Conservation (phyloP, 192 early-diverging fungal species). For the Coemansia sp. region DNA sequence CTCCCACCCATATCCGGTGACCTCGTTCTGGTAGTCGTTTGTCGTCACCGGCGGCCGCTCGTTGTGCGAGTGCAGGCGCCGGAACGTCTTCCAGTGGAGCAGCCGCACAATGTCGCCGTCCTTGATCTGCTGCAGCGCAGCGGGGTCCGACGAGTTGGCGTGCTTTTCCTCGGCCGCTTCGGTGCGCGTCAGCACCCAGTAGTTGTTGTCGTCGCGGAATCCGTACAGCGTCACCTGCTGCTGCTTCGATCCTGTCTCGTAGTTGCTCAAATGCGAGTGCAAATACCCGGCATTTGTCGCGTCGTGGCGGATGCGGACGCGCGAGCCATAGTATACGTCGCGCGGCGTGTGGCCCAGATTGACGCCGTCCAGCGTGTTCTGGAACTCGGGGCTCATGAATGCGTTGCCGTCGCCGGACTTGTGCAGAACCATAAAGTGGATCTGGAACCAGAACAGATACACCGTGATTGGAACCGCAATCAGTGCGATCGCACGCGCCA, state of each 20-base stretch:
- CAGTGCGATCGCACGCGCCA: slow-evolving; percentile 78
- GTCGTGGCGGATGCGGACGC: slow-evolving; percentile 52
- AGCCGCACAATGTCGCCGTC: slow-evolving; percentile 80
- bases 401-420: slow-evolving; percentile 87
- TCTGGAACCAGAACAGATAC: slow-evolving; percentile 84
- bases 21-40: slow-evolving; percentile 75
- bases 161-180: slow-evolving; percentile 25
- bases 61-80: slow-evolving; percentile 76
- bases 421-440: slow-evolving; percentile 85
- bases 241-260: slow-evolving; percentile 69
- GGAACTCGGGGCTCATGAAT: slow-evolving; percentile 90
- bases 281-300: slow-evolving; percentile 55
- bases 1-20: slow-evolving; percentile 69
- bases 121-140: slow-evolving; percentile 50
- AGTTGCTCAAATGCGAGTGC: slow-evolving; percentile 67
- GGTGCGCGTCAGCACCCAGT: slow-evolving; percentile 63
- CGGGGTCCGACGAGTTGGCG: slow-evolving; percentile 43
- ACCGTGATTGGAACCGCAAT: slow-evolving; percentile 78
- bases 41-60: slow-evolving; percentile 68
- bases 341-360: slow-evolving; percentile 47
- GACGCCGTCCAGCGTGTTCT: slow-evolving; percentile 76
- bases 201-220: slow-evolving; percentile 86
- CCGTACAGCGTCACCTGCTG: slow-evolving; percentile 82
- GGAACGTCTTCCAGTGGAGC: slow-evolving; percentile 63
- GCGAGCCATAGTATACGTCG: slow-evolving; percentile 55